Conservation (phyloP, 305 asterid species). For the Caryopteris hybrid region DNA sequence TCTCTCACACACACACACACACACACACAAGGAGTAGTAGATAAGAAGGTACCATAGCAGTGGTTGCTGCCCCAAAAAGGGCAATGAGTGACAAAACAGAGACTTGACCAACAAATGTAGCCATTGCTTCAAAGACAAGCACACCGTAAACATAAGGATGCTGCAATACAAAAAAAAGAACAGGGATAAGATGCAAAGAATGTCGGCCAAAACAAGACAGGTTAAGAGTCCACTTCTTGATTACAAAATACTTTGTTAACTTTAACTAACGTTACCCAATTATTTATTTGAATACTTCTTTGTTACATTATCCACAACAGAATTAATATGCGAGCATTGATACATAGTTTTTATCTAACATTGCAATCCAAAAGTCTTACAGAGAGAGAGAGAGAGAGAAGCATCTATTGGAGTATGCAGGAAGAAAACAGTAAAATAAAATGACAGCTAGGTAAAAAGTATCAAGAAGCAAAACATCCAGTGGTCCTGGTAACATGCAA, state of each 20-base stretch:
- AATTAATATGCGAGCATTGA: not conserved
- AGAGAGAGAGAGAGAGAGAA: not conserved
- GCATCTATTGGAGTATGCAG: not conserved
- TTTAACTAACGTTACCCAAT: too few relatives aligned
- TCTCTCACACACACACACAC: too few relatives aligned
- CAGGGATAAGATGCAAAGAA: not conserved
- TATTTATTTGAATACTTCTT: too few relatives aligned
- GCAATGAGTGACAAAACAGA: slow-evolving; percentile 91
- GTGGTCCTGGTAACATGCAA: slow-evolving; percentile 9
- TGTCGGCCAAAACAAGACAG: too few relatives aligned
- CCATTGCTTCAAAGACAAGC: slow-evolving; percentile 90
- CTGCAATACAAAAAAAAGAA: slow-evolving; percentile 37
- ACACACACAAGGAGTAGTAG: not conserved
- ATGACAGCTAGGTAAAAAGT: not conserved
- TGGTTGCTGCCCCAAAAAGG: slow-evolving; percentile 91
- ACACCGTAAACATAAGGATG: slow-evolving; percentile 87
- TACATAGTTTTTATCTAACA: not conserved
- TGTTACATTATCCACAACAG: not conserved
- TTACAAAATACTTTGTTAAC: too few relatives aligned
- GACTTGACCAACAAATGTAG: slow-evolving; percentile 86
- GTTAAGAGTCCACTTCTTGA: too few relatives aligned
- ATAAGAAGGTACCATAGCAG: slow-evolving; percentile 65
- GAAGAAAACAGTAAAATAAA: not conserved
- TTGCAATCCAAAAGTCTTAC: not conserved
- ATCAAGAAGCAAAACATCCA: not conserved